Conservation (phyloP, 2,329 filamentous ascomycete genomes). For the Colletotrichum brevisporum region DNA sequence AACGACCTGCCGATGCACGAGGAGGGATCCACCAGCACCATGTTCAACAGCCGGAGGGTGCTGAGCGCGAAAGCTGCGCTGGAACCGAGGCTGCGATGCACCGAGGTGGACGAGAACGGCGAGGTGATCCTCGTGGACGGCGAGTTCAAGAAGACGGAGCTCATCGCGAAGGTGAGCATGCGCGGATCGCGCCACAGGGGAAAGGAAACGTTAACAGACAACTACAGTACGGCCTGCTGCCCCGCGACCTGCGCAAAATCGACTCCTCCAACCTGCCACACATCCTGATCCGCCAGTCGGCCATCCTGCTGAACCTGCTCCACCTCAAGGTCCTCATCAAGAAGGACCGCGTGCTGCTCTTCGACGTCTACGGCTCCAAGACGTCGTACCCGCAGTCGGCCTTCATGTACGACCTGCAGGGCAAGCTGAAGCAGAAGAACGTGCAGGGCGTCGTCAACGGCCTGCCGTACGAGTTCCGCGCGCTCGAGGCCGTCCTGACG, state of each 20-base stretch:
- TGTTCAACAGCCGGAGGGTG: slow-evolving; percentile 79
- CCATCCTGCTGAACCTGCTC: slow-evolving; percentile 95
- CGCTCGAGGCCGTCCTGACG: slow-evolving; percentile 93
- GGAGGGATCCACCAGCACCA: slow-evolving; percentile 72
- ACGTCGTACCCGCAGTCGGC: slow-evolving; percentile 95
- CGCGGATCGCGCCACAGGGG: background rate
- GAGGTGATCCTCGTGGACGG: slow-evolving; percentile 93
- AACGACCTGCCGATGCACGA: slow-evolving; percentile 71
- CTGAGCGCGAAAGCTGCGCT: slow-evolving; percentile 83
- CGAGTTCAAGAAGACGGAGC: slow-evolving; percentile 97
- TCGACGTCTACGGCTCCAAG: slow-evolving; percentile 95
- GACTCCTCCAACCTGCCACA: slow-evolving; percentile 96
- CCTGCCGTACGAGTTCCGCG: slow-evolving; percentile 95
- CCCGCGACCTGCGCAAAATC: slow-evolving; percentile 96
- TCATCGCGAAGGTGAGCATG: slow-evolving; percentile 86
- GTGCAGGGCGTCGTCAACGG: slow-evolving; percentile 67
- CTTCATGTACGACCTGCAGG: slow-evolving; percentile 98
- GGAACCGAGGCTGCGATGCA: slow-evolving; percentile 90
- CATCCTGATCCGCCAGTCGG: slow-evolving; percentile 92
- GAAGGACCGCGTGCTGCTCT: slow-evolving; percentile 92
- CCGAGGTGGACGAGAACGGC: slow-evolving; percentile 93
- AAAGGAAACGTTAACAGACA: slow-evolving; percentile 4
- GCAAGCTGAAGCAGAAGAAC: slow-evolving; percentile 88
- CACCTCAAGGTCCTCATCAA: slow-evolving; percentile 97
- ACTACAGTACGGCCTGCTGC: slow-evolving; percentile 87